Percentiles rank a stretch among this genome's conserved stretches.
phyloP scores from a whole-genome alignment of 192 early-diverging fungal genomes.

The Backusella sp. region DNA sequence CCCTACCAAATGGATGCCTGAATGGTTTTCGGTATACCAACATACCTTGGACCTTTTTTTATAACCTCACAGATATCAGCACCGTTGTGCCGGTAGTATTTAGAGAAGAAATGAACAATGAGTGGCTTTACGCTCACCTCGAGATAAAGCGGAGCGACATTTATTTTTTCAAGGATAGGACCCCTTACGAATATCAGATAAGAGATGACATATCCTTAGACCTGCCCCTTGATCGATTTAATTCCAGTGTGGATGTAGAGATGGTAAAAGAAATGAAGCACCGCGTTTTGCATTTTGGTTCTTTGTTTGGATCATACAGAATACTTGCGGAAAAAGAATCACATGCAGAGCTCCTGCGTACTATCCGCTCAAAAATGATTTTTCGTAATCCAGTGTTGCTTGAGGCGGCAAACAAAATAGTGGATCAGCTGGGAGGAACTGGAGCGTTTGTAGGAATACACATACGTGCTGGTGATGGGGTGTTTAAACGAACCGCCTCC shows the following conservation, averaged over 20 bases:
- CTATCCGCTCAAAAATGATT: constrained; percentile 45
- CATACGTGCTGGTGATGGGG: constrained; percentile 49
- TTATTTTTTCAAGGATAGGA: constrained; percentile 42
- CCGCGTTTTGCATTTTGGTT: constrained; percentile 53
- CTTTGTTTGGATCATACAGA: constrained; percentile 48
- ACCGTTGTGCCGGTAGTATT: constrained; percentile 36
- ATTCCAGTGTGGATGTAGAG: constrained; percentile 32
- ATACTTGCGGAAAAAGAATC: constrained; percentile 43
- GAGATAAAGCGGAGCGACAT: constrained; percentile 43
- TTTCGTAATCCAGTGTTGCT: constrained; percentile 45
- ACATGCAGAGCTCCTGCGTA: constrained; percentile 32
- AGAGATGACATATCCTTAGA: constrained; percentile 41
- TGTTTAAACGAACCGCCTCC: constrained; percentile 41
- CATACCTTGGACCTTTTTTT: constrained; percentile 56
- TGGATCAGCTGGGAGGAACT: constrained; percentile 47
- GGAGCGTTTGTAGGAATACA: constrained; percentile 51
- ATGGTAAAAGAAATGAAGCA: constrained; percentile 31
- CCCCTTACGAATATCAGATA: constrained; percentile 52
- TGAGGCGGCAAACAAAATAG: constrained; percentile 43
- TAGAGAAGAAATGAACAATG: constrained; percentile 41
- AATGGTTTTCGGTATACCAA: constrained; percentile 52
- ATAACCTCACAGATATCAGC: constrained; percentile 37
- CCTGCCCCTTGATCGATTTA: constrained; percentile 39
- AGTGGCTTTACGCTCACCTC: constrained; percentile 48
- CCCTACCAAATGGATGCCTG: constrained; percentile 50